A percentile compares a stretch with the other conserved stretches of the same genome.
phyloP scores from a whole-genome alignment of 768 basidiomycete genomes.

The Pilatotrama ljubarskyi region DNA sequence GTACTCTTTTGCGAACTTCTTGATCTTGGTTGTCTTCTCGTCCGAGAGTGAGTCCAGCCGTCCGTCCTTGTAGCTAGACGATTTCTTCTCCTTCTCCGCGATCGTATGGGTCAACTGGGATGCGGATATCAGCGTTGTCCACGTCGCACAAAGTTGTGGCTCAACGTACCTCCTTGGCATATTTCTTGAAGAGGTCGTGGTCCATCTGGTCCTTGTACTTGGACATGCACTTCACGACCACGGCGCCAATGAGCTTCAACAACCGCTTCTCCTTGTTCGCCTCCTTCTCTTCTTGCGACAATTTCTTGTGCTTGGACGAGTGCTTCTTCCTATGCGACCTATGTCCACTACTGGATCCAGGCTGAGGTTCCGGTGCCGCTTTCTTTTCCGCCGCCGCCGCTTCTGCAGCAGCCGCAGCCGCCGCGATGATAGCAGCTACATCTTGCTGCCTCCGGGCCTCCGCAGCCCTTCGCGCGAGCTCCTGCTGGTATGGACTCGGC shows the following conservation, averaged over 20 bases:
- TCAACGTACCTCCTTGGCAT: constrained; percentile 86
- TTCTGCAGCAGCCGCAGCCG: constrained; percentile 31
- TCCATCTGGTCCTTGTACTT: constrained; percentile 79
- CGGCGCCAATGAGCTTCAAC: constrained; percentile 78
- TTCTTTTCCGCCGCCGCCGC: constrained; percentile 29
- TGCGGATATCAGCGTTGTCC: neutral
- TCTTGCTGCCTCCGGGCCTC: constrained; percentile 27
- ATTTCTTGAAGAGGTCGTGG: constrained; percentile 86
- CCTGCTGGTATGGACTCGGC: constrained; percentile 1
- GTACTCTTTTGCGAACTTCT: constrained; percentile 91
- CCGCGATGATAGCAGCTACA: constrained; percentile 43
- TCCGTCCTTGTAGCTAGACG: constrained; percentile 70
- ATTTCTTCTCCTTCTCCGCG: constrained; percentile 95
- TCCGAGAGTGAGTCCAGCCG: constrained; percentile 77
- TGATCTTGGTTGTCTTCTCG: constrained; percentile 88
- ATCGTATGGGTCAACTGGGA: constrained; percentile 82
- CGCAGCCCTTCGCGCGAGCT: constrained; percentile 11
- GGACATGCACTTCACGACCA: constrained; percentile 92
- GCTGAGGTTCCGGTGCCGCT: neutral
- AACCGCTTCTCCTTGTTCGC: constrained; percentile 79
- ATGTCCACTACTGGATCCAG: constrained; percentile 20
- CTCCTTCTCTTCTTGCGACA: constrained; percentile 60
- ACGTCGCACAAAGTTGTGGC: neutral
- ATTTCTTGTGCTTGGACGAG: constrained; percentile 38
- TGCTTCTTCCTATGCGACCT: constrained; percentile 23